These are phyloP conservation scores for Cornus florida DNA, from an alignment of 148 eudicot genomes.

Conservation along the genomic window DNA sequence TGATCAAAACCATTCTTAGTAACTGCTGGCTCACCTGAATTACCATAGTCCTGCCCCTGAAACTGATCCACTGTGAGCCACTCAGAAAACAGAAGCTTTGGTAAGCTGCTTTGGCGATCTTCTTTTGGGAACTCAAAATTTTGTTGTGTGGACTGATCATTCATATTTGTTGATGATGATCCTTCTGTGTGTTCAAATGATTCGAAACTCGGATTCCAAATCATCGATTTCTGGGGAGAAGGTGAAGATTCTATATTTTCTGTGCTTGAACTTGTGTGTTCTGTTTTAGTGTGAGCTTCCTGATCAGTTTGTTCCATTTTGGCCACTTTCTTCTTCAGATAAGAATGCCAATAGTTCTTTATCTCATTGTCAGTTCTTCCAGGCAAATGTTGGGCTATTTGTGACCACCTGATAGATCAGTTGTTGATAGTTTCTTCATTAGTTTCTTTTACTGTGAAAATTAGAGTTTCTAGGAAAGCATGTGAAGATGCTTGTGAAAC, in stretches of 20 bases:
- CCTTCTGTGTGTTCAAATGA: slow-evolving; percentile 19
- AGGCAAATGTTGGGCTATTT: slow-evolving; percentile 65
- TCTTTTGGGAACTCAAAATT: not conserved
- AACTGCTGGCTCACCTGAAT: slow-evolving; percentile 13
- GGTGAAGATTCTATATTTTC: slow-evolving; percentile 17
- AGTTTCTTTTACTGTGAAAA: not conserved
- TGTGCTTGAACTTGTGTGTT: slow-evolving; percentile 1
- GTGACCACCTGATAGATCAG: slow-evolving; percentile 63
- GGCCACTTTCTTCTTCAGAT: slow-evolving; percentile 51
- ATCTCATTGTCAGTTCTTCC: slow-evolving; percentile 91
- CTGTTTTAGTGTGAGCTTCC: slow-evolving; percentile 1
- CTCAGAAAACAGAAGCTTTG: slow-evolving; percentile 45
- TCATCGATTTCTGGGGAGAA: slow-evolving; percentile 19
- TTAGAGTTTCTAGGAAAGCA: not conserved
- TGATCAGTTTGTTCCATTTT: slow-evolving; percentile 10
- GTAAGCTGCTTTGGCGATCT: slow-evolving; percentile 16
- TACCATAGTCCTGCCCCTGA: slow-evolving; percentile 15
- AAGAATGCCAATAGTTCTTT: slow-evolving; percentile 79
- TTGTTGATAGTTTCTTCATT: not conserved
- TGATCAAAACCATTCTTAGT: slow-evolving; percentile 4
- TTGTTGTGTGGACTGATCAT: slow-evolving; percentile 4
- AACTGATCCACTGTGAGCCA: slow-evolving; percentile 48
- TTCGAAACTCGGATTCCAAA: slow-evolving; percentile 14
- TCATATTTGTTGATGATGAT: slow-evolving; percentile 6
- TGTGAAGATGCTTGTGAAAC: too few species aligned